Evolutionary conservation across 768 basidiomycete genomes (phyloP), one percentile per base, ranked within the genome.

Genomic region (Kwoniella dendrophila): DNA sequence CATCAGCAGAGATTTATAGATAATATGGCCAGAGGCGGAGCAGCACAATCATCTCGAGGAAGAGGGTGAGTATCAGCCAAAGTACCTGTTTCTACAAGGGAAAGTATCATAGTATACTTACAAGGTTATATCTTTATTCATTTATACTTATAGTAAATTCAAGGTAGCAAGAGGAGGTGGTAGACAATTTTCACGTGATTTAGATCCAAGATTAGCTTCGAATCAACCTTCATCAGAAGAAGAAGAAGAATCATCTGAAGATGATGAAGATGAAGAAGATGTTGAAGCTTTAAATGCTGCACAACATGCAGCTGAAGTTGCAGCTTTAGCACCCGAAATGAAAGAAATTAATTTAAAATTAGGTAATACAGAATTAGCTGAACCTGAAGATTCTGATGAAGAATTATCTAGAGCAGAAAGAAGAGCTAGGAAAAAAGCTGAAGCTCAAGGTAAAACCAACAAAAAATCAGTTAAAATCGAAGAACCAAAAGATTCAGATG

Each of bases 81-180:
- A 27, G n/a, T 32, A 45, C 27, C 30, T 4, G 30, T 24, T 29
- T 47, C 51, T 16, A 57, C 49, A 32, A 45, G 26, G 14, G 2
- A 30, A 43, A 22, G 40, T 24, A 36, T 53, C 3, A 10, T 33
- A 47, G 29, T 16, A 59, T 43, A 27, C 29, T 56, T 10, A 52
- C n/a, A 16, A 34, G 53, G 34, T 18, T 26, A 1, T 50, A 10
- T 34, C 56, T 8, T n/a, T 29, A 6, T 29, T 56, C 11, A n/a
- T n/a, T n/a, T n/a, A n/a, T n/a, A n/a, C n/a, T 11, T 26, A 66
- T 32, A 74, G 90, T 64, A 90, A 88, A 80, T 90, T 85, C 82
- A 92, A 92, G 84, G 83, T 86, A 68, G 89, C 87, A 75, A 89
- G 92, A 53, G 92, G 92, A 68, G 92, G 92, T 36, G 92, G 92